Conservation (phyloP, 2,329 filamentous ascomycete species). For the Aspergillus alliaceus region DNA sequence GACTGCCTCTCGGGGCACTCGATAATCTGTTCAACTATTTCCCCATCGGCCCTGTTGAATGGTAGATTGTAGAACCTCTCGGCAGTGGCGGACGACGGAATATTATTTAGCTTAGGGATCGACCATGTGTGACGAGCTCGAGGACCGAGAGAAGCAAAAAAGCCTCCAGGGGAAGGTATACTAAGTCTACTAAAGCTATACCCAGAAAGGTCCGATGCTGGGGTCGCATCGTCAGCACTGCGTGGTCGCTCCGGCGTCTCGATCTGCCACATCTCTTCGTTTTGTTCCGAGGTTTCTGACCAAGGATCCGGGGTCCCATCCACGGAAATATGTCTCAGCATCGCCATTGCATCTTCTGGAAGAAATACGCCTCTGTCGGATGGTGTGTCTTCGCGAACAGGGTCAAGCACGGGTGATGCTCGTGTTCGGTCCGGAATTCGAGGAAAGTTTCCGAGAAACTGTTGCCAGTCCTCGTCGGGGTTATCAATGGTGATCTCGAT, state of each 20-base stretch:
- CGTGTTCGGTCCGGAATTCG: slow-evolving; percentile 31
- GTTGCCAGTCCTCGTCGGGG: slow-evolving; percentile 60
- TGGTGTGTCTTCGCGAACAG: slow-evolving; percentile 27
- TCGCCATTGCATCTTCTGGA: slow-evolving; percentile 76
- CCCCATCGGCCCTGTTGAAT: slow-evolving; percentile 58
- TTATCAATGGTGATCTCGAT: slow-evolving; percentile 41
- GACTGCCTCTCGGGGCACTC: slow-evolving; percentile 52
- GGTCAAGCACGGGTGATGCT: slow-evolving; percentile 20
- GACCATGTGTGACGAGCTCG: slow-evolving; percentile 81
- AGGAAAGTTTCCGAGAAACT: slow-evolving; percentile 43
- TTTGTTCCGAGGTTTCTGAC: slow-evolving; percentile 46
- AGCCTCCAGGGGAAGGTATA: slow-evolving; percentile 86
- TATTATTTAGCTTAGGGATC: slow-evolving; percentile 55
- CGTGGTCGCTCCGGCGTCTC: slow-evolving; percentile 51
- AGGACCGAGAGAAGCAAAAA: slow-evolving; percentile 82
- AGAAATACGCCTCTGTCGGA: slow-evolving; percentile 64
- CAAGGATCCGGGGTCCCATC: slow-evolving; percentile 44
- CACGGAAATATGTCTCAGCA: slow-evolving; percentile 70
- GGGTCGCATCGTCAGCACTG: slow-evolving; percentile 46
- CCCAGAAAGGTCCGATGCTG: slow-evolving; percentile 59
- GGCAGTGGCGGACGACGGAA: slow-evolving; percentile 84
- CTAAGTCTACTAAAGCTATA: slow-evolving; percentile 78
- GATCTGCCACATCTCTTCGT: slow-evolving; percentile 64
- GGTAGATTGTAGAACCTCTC: slow-evolving; percentile 87
- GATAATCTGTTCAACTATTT: slow-evolving; percentile 66